Evolutionary conservation across 176 grass and related monocot species (phyloP).

Genomic region (Paspalum notatum): DNA sequence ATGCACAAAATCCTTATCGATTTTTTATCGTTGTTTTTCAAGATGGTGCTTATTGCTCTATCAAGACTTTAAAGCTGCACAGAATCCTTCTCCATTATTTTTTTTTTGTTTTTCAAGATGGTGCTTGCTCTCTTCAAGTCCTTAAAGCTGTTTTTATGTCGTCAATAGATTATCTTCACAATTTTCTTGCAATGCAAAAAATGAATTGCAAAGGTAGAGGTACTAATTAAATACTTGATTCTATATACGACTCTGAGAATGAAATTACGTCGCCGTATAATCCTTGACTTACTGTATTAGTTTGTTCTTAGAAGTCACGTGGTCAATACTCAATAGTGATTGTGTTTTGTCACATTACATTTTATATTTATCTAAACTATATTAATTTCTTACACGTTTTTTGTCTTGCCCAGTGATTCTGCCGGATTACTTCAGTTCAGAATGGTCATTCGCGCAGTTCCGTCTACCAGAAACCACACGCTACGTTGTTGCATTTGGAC

Average conservation of each 20-base stretch:
- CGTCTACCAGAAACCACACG: conserved; percentile 61
- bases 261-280: too few species aligned
- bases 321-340: too few species aligned
- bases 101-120: neutral
- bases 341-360: too few species aligned
- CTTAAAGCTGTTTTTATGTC: neutral
- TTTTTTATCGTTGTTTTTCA: neutral
- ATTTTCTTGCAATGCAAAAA: neutral
- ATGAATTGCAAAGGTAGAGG: neutral
- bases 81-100: neutral
- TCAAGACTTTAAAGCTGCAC: too few species aligned
- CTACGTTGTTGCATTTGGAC: conserved; percentile 68
- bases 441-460: conserved; percentile 89
- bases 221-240: too few species aligned
- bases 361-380: too few species aligned
- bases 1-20: neutral
- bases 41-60: neutral
- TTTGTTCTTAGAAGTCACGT: too few species aligned
- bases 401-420: conserved; percentile 51
- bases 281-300: too few species aligned
- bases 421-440: conserved; percentile 81
- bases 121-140: too few species aligned
- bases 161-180: neutral
- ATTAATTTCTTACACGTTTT: neutral
- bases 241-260: too few species aligned